Base-by-base conservation (phyloP, 1,284 basidiomycete species). In the Xanthoconium separans region DNA sequence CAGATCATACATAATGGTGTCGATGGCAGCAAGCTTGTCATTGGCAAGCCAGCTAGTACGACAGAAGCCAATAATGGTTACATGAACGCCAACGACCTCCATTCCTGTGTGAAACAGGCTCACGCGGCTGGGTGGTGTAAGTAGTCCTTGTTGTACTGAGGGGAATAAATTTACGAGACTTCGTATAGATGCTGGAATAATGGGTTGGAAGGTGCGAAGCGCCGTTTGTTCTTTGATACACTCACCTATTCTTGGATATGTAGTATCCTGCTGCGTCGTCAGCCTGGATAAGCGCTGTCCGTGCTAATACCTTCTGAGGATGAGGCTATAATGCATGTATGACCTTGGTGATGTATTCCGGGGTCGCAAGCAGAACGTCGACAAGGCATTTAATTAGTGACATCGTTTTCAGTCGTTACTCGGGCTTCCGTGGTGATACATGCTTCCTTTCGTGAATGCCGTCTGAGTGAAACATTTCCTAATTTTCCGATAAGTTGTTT, bases 121-220 rank as follows among this genome's bases (percentile, higher is more conserved):
- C 22, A 33, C 6, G 10, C n/a, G 0, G 3, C 9, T 27, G 51
- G 51, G 6, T 53, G 45, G 45, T 3, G 40, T 53, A 30, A 42
- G 51, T 42, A 16, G 33, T 24, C 22, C 2, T 34, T 36, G 13
- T 15, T 24, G 12, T 8, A 24, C 20, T 4, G 4, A 20, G 22
- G 24, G 22, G 9, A 16, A 27, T 11, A 22, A 36, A 27, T 12
- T 46, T 15, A 46, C 9, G 10, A 6, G 8, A 10, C 13, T 12
- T 29, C 15, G 29, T 7, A 41, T 12, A 52, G 51, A 27, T 36
- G 51, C 16, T 3, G 44, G 44, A n/a, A 20, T 52, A 12, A 52
- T 52, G 51, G 40, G 20, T 7, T 52, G 39, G 39, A 16, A 52
- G 51, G 51, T 47, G n/a, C n/a, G 30, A 41, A 18, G 4, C 18